Conservation (phyloP, 148 eudicot genomes). For the Gaultheria prostrata region DNA sequence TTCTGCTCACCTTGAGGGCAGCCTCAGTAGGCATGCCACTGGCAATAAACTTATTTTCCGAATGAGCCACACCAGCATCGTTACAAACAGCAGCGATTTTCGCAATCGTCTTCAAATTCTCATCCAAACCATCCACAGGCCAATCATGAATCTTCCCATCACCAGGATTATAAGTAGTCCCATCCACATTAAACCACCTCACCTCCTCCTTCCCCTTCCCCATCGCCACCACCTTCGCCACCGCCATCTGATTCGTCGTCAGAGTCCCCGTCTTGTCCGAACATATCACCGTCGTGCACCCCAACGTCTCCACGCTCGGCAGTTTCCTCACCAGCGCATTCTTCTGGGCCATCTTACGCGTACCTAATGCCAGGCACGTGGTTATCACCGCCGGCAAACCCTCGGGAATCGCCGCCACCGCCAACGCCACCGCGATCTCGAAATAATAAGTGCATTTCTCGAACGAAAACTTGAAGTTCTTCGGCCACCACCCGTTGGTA, state of each 20-base stretch:
- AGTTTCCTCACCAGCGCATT: slow-evolving; percentile 52
- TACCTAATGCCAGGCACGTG: slow-evolving; percentile 51
- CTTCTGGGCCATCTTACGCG: slow-evolving; percentile 57
- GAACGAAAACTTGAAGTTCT: slow-evolving; percentile 48
- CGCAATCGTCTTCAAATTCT: slow-evolving; percentile 40
- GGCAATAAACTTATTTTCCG: slow-evolving; percentile 40
- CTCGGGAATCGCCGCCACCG: slow-evolving; percentile 56
- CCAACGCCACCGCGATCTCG: slow-evolving; percentile 53
- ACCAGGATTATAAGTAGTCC: slow-evolving; percentile 40
- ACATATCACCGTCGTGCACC: slow-evolving; percentile 52
- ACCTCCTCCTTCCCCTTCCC: slow-evolving; percentile 16
- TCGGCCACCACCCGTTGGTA: slow-evolving; percentile 39
- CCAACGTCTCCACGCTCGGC: slow-evolving; percentile 57
- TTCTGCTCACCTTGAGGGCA: slow-evolving; percentile 37
- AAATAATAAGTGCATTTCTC: slow-evolving; percentile 54
- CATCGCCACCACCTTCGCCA: slow-evolving; percentile 46
- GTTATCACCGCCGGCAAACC: slow-evolving; percentile 60
- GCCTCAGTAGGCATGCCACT: slow-evolving; percentile 59
- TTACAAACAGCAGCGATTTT: slow-evolving; percentile 44
- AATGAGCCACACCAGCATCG: slow-evolving; percentile 41
- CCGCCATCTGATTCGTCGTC: slow-evolving; percentile 58
- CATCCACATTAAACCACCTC: slow-evolving; percentile 38
- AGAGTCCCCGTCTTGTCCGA: slow-evolving; percentile 53
- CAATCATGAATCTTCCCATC: slow-evolving; percentile 45
- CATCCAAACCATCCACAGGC: slow-evolving; percentile 32